phyloP scores from a whole-genome alignment of 2,329 filamentous ascomycete species.

The Hawksworthiomyces lignivorus region DNA sequence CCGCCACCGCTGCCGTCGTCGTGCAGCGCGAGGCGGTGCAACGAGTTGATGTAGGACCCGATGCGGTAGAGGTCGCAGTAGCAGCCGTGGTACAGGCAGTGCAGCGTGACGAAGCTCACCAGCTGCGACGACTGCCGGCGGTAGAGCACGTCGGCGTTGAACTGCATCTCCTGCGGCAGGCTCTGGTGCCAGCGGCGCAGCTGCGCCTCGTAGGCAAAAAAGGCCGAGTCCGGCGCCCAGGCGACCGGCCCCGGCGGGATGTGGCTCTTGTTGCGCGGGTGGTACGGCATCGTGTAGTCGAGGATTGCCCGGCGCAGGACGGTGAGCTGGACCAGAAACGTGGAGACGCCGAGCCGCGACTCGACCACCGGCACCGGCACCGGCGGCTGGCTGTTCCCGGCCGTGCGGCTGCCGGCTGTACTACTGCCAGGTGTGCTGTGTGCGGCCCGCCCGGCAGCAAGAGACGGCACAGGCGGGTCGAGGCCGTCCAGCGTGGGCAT shows the following conservation, averaged over 20 bases:
- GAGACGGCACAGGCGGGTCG: not conserved
- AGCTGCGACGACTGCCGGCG: constrained; percentile 3
- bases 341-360: constrained; percentile 1
- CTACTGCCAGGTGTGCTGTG: no score
- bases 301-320: constrained; percentile 3
- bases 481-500: not conserved
- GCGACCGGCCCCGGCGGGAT: not conserved
- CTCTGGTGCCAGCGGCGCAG: not conserved
- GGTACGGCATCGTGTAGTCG: constrained; percentile 7
- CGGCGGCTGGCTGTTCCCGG: no score
- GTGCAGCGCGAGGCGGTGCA: not conserved
- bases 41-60: constrained; percentile 1
- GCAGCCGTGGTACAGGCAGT: constrained; percentile 8
- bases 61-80: constrained; percentile 8
- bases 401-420: no score
- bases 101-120: constrained; percentile 6
- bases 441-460: no score
- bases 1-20: not conserved
- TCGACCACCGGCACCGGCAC: not conserved
- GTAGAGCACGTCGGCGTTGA: constrained; percentile 4
- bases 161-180: constrained; percentile 2
- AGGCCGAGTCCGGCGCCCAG: not conserved
- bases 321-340: constrained; percentile 2
- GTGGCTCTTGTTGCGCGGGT: constrained; percentile 3
- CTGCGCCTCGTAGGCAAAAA: constrained; percentile 3